Evolutionary conservation across 2,329 filamentous ascomycete genomes (phyloP).

Genomic region (Xylariaceae sp.): DNA sequence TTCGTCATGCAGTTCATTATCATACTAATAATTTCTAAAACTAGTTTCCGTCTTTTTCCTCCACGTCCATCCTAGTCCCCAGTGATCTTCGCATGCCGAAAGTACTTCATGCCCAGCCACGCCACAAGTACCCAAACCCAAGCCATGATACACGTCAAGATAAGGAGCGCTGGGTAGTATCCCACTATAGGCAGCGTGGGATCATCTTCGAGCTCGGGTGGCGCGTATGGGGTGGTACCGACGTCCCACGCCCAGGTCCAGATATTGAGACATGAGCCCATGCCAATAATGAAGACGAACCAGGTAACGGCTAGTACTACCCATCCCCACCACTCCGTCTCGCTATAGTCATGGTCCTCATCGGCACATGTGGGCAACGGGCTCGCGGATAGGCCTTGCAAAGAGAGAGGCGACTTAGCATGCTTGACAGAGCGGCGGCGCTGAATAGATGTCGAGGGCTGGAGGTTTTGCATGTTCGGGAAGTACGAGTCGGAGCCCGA

Average conservation of each 20-base stretch:
- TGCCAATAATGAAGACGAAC: constrained; percentile 92
- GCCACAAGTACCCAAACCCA: constrained; percentile 98
- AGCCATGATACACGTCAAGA: constrained; percentile 90
- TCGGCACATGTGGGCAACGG: constrained; percentile 41
- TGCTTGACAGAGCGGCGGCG: constrained; percentile 46
- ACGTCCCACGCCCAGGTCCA: constrained; percentile 99
- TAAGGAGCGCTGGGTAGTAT: constrained; percentile 93
- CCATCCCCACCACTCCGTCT: constrained; percentile 99
- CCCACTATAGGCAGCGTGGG: constrained; percentile 91
- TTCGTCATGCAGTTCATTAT: not conserved
- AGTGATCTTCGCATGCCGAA: constrained; percentile 89
- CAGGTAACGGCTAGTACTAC: constrained; percentile 86
- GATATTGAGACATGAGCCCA: constrained; percentile 90
- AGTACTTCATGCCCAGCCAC: constrained; percentile 99
- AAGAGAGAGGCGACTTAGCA: constrained; percentile 57
- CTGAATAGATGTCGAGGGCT: constrained; percentile 30
- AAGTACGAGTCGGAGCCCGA: constrained; percentile 64
- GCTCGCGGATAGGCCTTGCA: constrained; percentile 47
- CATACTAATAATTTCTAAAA: not conserved
- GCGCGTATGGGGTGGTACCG: constrained; percentile 90
- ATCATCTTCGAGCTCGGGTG: constrained; percentile 92
- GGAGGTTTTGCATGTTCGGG: constrained; percentile 22
- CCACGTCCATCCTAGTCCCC: constrained; percentile 41
- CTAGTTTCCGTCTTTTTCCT: constrained; percentile 10
- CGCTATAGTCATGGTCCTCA: constrained; percentile 78